These are phyloP conservation scores for Suillus tomentosus DNA, from an alignment of 768 basidiomycete species.

Conservation along the genomic window DNA sequence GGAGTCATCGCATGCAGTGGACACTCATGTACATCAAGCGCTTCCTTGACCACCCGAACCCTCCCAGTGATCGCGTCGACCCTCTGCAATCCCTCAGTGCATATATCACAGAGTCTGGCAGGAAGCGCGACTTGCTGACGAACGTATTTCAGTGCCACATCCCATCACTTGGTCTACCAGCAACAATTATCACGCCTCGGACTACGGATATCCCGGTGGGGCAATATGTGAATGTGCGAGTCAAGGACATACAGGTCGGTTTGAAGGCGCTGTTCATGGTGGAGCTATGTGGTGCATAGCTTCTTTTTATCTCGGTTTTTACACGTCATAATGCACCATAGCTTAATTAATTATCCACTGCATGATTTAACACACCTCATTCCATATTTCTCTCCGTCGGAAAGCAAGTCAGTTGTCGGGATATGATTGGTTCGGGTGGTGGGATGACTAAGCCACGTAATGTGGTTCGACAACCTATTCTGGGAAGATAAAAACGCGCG, in stretches of 20 bases:
- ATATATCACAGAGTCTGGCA: conserved; percentile 21
- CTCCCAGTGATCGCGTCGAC: conserved; percentile 22
- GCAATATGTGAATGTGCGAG: conserved; percentile 26
- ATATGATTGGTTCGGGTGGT: conserved; percentile 12
- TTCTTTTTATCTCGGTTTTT: not conserved
- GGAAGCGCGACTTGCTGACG: conserved; percentile 7
- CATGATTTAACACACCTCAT: not conserved
- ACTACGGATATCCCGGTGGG: conserved; percentile 25
- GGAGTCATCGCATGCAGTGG: conserved; percentile 43
- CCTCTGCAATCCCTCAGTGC: conserved; percentile 33
- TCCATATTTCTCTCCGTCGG: conserved; percentile 11
- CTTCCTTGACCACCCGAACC: conserved; percentile 32
- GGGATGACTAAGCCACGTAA: conserved; percentile 27
- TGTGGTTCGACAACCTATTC: conserved; percentile 15
- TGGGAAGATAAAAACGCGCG: conserved; percentile 5
- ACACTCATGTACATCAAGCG: conserved; percentile 41
- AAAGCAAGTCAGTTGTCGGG: not conserved
- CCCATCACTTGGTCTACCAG: conserved; percentile 29
- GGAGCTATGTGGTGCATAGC: conserved; percentile 6
- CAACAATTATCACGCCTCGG: conserved; percentile 16
- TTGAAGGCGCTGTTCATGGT: conserved; percentile 7
- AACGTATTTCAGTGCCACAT: conserved; percentile 26
- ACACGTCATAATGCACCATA: not conserved
- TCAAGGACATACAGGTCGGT: conserved; percentile 33
- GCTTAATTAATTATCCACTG: not conserved